phyloP scores from a whole-genome alignment of 2,329 filamentous ascomycete genomes.

The Cercospora beticola region DNA sequence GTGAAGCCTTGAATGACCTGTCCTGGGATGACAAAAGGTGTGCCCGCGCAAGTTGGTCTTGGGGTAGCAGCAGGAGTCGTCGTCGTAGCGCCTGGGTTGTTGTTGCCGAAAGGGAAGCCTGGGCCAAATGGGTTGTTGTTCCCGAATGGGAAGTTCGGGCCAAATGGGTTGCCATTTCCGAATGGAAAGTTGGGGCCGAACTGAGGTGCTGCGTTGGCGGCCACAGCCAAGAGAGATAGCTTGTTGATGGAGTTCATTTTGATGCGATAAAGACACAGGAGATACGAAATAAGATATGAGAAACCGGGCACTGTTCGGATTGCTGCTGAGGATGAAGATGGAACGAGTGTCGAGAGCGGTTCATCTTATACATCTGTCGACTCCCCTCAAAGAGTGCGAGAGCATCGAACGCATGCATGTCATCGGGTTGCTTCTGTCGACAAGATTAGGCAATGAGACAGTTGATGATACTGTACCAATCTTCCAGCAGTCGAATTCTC shows the following conservation, averaged over 20 bases:
- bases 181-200: not conserved
- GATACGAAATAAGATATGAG: constrained; percentile 1
- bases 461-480: constrained; percentile 7
- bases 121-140: not conserved
- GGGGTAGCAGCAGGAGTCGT: not conserved
- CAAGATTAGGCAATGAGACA: constrained; percentile 10
- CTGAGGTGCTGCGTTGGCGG: constrained; percentile 10
- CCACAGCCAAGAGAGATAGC: constrained; percentile 3
- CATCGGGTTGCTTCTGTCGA: constrained; percentile 2
- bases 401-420: not conserved
- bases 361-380: constrained; percentile 9
- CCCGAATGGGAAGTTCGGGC: not conserved
- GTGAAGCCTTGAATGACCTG: not conserved
- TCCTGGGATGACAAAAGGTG: not conserved
- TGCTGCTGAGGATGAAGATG: not conserved
- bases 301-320: not conserved
- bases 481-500: not conserved
- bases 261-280: not conserved
- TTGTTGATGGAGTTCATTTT: constrained; percentile 9
- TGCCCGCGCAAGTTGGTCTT: not conserved
- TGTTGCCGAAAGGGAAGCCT: not conserved
- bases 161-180: constrained; percentile 1
- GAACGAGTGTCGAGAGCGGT: not conserved
- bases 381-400: not conserved
- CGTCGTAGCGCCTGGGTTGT: not conserved